Evolutionary conservation across 2,329 filamentous ascomycete species (phyloP).

Genomic region (Calonectria henricotiae): DNA sequence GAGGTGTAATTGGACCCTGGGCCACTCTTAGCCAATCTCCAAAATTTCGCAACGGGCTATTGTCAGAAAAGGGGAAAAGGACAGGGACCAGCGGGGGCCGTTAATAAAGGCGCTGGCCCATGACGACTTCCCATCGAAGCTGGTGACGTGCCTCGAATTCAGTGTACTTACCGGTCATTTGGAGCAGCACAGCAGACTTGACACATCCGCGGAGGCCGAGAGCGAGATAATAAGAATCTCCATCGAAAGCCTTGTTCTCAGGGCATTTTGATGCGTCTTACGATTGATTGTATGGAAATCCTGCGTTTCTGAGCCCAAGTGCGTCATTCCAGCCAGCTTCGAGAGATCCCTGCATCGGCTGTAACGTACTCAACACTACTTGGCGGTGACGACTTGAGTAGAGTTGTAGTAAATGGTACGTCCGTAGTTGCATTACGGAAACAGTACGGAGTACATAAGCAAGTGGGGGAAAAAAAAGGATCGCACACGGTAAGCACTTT

Average conservation of each 20-base stretch:
- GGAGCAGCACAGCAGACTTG: background rate
- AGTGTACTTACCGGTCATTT: conserved; percentile 16
- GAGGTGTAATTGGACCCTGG: conserved; percentile 5
- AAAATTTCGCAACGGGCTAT: conserved; percentile 24
- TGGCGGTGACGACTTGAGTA: background rate
- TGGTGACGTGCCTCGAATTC: background rate
- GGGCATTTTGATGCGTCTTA: too few species aligned
- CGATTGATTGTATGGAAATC: background rate
- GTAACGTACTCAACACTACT: background rate
- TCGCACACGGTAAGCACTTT: too few species aligned
- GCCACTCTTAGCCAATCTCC: conserved; percentile 10
- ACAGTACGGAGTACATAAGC: too few species aligned
- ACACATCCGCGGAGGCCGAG: background rate
- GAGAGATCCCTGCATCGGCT: background rate
- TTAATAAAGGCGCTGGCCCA: conserved; percentile 3
- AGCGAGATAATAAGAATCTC: background rate
- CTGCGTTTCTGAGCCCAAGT: background rate
- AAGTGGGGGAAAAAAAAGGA: too few species aligned
- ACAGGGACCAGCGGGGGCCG: background rate
- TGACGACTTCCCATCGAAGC: background rate
- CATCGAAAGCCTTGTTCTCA: too few species aligned
- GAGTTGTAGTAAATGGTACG: conserved; percentile 2
- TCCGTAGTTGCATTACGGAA: background rate
- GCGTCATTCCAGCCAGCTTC: conserved; percentile 1
- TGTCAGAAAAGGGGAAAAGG: conserved; percentile 20